Evolutionary conservation across 306 rosid species (phyloP).

Genomic region (Quercus mongolica): DNA sequence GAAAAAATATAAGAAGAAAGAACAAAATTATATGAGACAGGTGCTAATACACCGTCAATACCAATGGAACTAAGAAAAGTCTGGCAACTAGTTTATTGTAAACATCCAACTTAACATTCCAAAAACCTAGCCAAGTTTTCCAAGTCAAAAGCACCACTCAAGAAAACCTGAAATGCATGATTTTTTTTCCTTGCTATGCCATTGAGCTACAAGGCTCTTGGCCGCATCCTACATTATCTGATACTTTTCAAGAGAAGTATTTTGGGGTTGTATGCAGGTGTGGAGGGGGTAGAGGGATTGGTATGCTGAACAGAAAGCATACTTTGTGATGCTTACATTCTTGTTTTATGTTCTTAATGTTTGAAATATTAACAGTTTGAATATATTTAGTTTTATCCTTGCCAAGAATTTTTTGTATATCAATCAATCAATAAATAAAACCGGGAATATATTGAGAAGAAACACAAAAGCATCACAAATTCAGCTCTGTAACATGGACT

Average conservation of each 20-base stretch:
- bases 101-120: not conserved
- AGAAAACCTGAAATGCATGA: not conserved
- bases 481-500: not conserved
- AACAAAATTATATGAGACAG: not conserved
- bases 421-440: not conserved
- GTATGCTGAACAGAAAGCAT: not conserved
- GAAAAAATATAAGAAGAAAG: not conserved
- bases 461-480: conserved; percentile 7
- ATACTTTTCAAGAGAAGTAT: not conserved
- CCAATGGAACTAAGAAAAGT: not conserved
- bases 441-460: not conserved
- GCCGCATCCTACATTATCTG: not conserved
- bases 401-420: not conserved
- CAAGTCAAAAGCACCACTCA: not conserved
- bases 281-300: not conserved
- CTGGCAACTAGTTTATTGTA: not conserved
- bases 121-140: not conserved
- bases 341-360: not conserved
- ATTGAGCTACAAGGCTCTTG: too few relatives aligned
- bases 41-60: not conserved
- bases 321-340: not conserved
- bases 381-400: not conserved
- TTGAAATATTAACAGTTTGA: not conserved
- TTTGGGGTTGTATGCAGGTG: not conserved
- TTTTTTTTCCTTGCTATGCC: not conserved